Base-by-base conservation (phyloP, 2,329 filamentous ascomycete genomes). In the Beauveria sp. region DNA sequence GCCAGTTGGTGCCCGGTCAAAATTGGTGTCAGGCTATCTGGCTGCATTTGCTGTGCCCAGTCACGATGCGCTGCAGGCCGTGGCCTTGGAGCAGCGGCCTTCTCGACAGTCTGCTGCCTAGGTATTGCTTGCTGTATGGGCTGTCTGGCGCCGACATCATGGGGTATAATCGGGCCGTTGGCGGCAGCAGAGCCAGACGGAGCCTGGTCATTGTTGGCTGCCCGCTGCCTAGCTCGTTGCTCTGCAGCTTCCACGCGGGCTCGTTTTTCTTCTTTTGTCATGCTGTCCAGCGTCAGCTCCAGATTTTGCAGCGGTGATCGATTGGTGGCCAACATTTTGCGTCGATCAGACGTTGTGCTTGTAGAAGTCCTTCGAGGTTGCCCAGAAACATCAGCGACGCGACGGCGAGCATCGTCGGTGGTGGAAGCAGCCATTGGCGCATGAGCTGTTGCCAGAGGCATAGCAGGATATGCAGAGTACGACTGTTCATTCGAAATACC, bases 191-290 rank as follows among this genome's bases (percentile, higher is more conserved):
- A 16, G 58, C 60, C 53, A 64, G 45, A 38, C 46, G 31, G 24
- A 42, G 48, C 22, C 20, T 49, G 38, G 14, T 73, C 67, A 66
- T 69, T 72, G 26, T 75, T 73, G 43, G 80, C 80, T 14, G 77
- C 79, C 67, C 80, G 81, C 69, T 93, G 87, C 67, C 87, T 84
- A 20, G 88, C 83, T 49, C 84, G 83, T 67, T 86, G 81, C 73
- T 97, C 93, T 6, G 91, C 91, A 68, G 93, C 89, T 71, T 92
- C 84, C 5, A 93, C 86, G 52, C 91, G 84, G 9, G 92, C 91
- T 66, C 93, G 84, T 74, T 96, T 96, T 75, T 97, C 93, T 76
- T 97, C 93, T 74, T 97, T 98, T 73, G 90, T 96, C 74, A 97
- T 93, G 75, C 90, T 92, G 74, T 89, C 89, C 70, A 98, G 83